Percentiles rank a stretch among this genome's conserved stretches.
phyloP scores from a whole-genome alignment of 1,139 yeast species.

The Suhomyces anneliseae region DNA sequence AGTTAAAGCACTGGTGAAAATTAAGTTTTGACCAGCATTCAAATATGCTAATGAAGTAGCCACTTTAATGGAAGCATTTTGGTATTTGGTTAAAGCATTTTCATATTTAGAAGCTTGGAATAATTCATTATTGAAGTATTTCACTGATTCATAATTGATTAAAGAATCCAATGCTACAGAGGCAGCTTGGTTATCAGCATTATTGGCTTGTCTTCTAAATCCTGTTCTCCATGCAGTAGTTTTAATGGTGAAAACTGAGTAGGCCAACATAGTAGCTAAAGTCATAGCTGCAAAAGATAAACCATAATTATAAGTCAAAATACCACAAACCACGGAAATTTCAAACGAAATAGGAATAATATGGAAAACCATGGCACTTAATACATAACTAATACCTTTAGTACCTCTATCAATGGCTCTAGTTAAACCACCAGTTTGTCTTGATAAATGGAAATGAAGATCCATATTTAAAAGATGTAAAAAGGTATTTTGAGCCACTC shows the following conservation, averaged over 20 bases:
- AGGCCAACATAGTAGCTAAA: conserved; percentile 80
- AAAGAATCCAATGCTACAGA: conserved; percentile 91
- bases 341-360: conserved; percentile 91
- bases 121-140: conserved; percentile 86
- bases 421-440: conserved; percentile 95
- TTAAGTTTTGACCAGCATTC: conserved; percentile 89
- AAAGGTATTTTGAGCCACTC: conserved; percentile 88
- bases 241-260: conserved; percentile 79
- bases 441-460: conserved; percentile 81
- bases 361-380: conserved; percentile 96
- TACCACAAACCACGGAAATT: conserved; percentile 89
- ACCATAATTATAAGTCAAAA: conserved; percentile 90
- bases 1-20: conserved; percentile 88
- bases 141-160: conserved; percentile 92
- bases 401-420: conserved; percentile 98
- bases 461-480: conserved; percentile 81
- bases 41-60: conserved; percentile 90
- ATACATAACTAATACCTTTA: conserved; percentile 90
- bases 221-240: conserved; percentile 97
- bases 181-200: conserved; percentile 94
- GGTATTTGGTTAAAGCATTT: conserved; percentile 70
- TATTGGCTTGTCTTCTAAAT: conserved; percentile 86
- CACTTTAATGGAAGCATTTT: conserved; percentile 79
- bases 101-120: conserved; percentile 82
- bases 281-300: conserved; percentile 87